Evolutionary conservation across 495 filamentous ascomycete genomes (phyloP), one percentile per base, ranked within the genome.

Genomic region (Aspergillus steynii): DNA sequence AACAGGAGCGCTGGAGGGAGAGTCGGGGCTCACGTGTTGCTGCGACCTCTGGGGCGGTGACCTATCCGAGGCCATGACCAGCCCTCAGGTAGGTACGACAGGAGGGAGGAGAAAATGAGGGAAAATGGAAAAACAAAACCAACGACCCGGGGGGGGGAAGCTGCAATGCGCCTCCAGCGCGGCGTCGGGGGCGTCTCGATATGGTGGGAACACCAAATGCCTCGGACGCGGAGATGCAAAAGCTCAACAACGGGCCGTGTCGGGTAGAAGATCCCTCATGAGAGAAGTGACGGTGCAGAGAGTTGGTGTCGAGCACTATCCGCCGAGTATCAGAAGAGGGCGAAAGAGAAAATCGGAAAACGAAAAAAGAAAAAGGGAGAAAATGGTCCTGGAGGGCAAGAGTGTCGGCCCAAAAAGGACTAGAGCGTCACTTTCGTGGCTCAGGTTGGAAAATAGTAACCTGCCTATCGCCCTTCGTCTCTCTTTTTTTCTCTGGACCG

Each of bases 231-330:
- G 60, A 62, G 61, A 64, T 64, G 63, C 59, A 64, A 31, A 55
- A 66, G 55, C 50, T 69, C 64, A 69, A 64, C 64, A 66, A 66
- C 67, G 63, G 63, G 67, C 67, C 67, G 67, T 64, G 64, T 62
- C 56, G 64, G 64, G 56, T 46, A 65, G 64, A 52, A 51, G 67
- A 66, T 63, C 61, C 64, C 56, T 69, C 64, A 65, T 66, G 34
- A 57, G 63, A 55, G 53, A 64, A 54, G 15, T 57, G 64, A 50
- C 58, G 51, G 51, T 29, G 51, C 27, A 59, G 59, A 60, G 59
- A 45, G 54, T 60, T 32, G 26, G 42, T 42, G n/a, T 55, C 58
- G 63, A 53, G 60, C 59, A 56, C 61, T 59, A 61, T 66, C 56
- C 50, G 57, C 67, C 63, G 64, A 69, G 56, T 65, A 65, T 63